Percentiles rank a stretch among this genome's conserved stretches.
phyloP scores from a whole-genome alignment of 257 asterid species.

The Nicotiana obtusifolia region DNA sequence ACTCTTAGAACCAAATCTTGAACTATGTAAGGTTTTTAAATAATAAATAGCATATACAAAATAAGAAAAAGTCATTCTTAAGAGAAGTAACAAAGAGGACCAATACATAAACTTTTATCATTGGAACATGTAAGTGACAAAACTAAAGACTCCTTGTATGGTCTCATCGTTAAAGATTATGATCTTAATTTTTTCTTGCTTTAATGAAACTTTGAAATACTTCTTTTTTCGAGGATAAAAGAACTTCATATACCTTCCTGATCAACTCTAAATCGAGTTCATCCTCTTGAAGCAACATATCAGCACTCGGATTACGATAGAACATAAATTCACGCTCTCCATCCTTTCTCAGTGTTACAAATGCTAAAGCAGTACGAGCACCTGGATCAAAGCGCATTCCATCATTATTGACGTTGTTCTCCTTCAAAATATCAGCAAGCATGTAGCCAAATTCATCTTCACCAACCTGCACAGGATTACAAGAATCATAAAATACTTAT shows the following conservation, averaged over 20 bases:
- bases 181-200: background rate
- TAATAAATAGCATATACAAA: background rate
- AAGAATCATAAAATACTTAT: background rate
- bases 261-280: constrained; percentile 82
- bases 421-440: constrained; percentile 91
- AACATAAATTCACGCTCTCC: constrained; percentile 99
- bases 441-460: constrained; percentile 97
- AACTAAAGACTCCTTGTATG: background rate
- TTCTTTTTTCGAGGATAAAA: constrained; percentile 1
- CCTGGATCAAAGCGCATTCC: constrained; percentile 97
- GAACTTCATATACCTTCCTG: constrained; percentile 54
- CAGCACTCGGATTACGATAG: constrained; percentile 98
- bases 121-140: background rate
- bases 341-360: constrained; percentile 83
- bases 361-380: constrained; percentile 97
- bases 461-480: constrained; percentile 59
- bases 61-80: background rate
- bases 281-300: constrained; percentile 72
- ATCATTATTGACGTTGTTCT: constrained; percentile 75
- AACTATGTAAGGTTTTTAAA: background rate
- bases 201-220: background rate
- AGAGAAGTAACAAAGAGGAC: background rate
- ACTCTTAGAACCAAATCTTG: background rate
- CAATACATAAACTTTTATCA: background rate
- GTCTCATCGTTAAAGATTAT: background rate